phyloP scores from a whole-genome alignment of 1,284 basidiomycete species.

The Chondrostereum purpureum region DNA sequence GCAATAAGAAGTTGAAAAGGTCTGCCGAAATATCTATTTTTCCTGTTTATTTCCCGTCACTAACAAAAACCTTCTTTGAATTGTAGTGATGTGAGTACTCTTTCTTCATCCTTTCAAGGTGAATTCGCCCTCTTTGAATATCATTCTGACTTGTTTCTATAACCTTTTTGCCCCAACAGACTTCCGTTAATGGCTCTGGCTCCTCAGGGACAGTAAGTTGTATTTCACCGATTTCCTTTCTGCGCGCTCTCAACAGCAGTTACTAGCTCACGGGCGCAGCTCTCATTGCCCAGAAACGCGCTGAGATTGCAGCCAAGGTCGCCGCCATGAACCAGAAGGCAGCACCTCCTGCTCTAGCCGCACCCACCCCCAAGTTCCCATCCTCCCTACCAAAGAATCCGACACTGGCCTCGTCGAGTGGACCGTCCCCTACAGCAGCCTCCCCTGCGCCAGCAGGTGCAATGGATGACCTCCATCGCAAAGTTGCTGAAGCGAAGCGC shows the following conservation, averaged over 20 bases:
- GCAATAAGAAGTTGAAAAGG: constrained; percentile 67
- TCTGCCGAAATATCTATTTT: constrained; percentile 24
- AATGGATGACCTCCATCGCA: constrained; percentile 59
- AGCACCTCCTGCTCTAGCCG: constrained; percentile 26
- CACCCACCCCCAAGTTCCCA: constrained; percentile 23
- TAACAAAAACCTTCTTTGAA: constrained; percentile 17
- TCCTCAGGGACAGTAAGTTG: constrained; percentile 34
- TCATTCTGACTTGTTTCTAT: constrained; percentile 57
- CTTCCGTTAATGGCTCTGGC: constrained; percentile 38
- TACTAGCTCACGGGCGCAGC: constrained; percentile 43
- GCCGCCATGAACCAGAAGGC: constrained; percentile 57
- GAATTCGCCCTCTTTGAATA: constrained; percentile 50
- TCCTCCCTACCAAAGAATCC: constrained; percentile 21
- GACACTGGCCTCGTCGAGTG: constrained; percentile 25
- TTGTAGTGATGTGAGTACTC: constrained; percentile 65
- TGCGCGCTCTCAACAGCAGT: too few relatives aligned
- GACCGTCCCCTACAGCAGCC: constrained; percentile 31
- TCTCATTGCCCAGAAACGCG: constrained; percentile 73
- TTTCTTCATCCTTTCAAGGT: constrained; percentile 47
- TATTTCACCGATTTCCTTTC: constrained; percentile 5
- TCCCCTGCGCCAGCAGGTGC: constrained; percentile 33
- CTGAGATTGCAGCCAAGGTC: constrained; percentile 80
- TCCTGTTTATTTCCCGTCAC: constrained; percentile 14
- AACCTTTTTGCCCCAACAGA: constrained; percentile 61
- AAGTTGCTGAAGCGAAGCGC: constrained; percentile 73